Evolutionary conservation across 768 basidiomycete species (phyloP).

Genomic region (Rhodotorula toruloides): DNA sequence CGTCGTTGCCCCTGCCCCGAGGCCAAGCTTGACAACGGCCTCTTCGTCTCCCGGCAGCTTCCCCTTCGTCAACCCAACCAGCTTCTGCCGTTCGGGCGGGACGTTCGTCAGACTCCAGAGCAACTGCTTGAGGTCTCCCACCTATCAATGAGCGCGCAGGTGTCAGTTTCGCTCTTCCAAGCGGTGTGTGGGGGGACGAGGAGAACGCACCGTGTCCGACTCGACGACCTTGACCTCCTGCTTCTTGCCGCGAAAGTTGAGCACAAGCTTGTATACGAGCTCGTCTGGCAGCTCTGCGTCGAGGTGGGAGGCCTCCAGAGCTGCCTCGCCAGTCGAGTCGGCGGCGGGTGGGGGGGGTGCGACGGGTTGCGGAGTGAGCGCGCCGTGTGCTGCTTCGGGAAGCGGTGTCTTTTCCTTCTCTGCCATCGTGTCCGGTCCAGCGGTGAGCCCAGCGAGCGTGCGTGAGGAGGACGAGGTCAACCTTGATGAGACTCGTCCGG

Average conservation of each 20-base stretch:
- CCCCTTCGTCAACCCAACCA: slow-evolving; percentile 75
- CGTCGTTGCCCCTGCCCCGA: background rate
- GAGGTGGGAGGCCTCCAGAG: background rate
- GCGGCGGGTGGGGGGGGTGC: background rate
- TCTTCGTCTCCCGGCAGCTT: slow-evolving; percentile 72
- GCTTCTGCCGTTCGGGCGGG: slow-evolving; percentile 78
- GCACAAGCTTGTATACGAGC: slow-evolving; percentile 1
- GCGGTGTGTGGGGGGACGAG: background rate
- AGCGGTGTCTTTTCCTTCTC: background rate
- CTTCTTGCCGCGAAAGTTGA: slow-evolving; percentile 8
- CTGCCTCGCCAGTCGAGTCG: background rate
- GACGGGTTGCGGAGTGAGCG: background rate
- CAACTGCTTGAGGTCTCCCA: slow-evolving; percentile 69
- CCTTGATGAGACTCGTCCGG: no score
- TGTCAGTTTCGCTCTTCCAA: background rate
- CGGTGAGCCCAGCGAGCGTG: no score
- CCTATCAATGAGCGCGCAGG: slow-evolving; percentile 38
- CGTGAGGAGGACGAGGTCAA: background rate
- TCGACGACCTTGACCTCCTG: slow-evolving; percentile 6
- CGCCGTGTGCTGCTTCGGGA: background rate
- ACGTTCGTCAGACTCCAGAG: slow-evolving; percentile 69
- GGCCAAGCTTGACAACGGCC: slow-evolving; percentile 52
- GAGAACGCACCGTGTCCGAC: slow-evolving; percentile 22
- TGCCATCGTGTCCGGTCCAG: background rate
- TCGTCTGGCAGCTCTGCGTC: slow-evolving; percentile 5